Evolutionary conservation across 1,284 basidiomycete species (phyloP), one percentile per base, ranked within the genome.

Genomic region (Flammula alnicola): DNA sequence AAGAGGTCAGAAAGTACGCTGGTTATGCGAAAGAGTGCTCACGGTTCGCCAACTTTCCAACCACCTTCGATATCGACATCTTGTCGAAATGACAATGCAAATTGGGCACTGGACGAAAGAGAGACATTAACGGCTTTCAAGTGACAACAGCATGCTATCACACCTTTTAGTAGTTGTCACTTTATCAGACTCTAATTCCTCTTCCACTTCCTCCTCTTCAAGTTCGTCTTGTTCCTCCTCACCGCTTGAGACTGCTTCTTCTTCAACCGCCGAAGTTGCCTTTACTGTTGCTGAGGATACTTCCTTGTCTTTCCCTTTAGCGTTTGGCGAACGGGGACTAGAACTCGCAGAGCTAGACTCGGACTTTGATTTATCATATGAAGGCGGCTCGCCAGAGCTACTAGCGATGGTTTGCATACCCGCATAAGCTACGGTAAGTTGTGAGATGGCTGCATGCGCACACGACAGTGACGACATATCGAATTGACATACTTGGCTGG

Each of bases 11-110:
- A 23, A 19, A 10, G n/a, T 26, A 10, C 17, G 14, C 9, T 43
- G 40, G 8, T 14, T 12, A 14, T 39, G 8, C 31, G 31, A n/a
- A 12, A 20, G 20, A 27, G 20, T 23, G 78, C 91, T 60, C 63
- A 95, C 93, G 93, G 82, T 58, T 89, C 79, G 20, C 93, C 94
- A 26, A 75, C 75, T 73, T 93, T 90, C 95, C 95, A 98, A 2
- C 88, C 89, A 42, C 88, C 88, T 52, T 84, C 78, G 11, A 93
- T 76, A 59, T 93, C 91, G 1, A 93, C 87, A n/a, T 88, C 85
- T 14, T 76, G 66, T 45, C 78, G 84, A 56, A 80, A 78, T 19
- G 77, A 78, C 26, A 91, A 65, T 6, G 80, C 86, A 40, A 78
- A 80, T 58, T 91, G 83, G 11, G 89, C 92, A 59, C 93, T 94